phyloP scores from a whole-genome alignment of 2,329 filamentous ascomycete genomes.

The Colletotrichum truncatum region DNA sequence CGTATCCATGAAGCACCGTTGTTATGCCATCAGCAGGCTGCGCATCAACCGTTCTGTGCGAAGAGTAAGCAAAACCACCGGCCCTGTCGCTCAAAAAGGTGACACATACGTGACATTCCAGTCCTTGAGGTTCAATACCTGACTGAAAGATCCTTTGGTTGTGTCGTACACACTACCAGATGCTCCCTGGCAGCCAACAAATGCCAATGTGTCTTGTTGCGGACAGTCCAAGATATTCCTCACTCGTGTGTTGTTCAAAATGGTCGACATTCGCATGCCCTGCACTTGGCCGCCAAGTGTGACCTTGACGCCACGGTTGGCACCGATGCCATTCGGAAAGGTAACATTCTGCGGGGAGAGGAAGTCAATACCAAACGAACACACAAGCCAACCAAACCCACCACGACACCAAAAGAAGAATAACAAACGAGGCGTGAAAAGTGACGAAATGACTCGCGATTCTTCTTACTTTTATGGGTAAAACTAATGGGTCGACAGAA shows the following conservation, averaged over 20 bases:
- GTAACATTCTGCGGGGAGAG: conserved; percentile 19
- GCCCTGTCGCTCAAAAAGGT: accelerated
- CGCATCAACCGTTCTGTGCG: background rate
- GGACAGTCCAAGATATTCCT: conserved; percentile 27
- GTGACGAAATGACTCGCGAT: conserved; percentile 9
- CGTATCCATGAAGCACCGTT: conserved; percentile 27
- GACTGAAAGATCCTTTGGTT: conserved; percentile 8
- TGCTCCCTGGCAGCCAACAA: conserved; percentile 26
- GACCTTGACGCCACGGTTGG: conserved; percentile 28
- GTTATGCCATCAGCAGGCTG: conserved; percentile 17
- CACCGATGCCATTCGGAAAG: conserved; percentile 30
- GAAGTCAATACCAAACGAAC: conserved; percentile 10
- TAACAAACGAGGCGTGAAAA: background rate
- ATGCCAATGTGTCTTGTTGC: conserved; percentile 3
- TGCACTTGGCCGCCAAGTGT: conserved; percentile 28
- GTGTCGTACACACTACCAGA: conserved; percentile 29
- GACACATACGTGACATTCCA: conserved; percentile 28
- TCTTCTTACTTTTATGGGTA: conserved; percentile 27
- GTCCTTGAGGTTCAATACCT: conserved; percentile 20
- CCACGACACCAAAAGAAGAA: conserved; percentile 8
- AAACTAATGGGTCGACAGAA: conserved; percentile 18
- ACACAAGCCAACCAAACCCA: background rate
- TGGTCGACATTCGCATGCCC: conserved; percentile 29
- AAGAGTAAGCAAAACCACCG: background rate
- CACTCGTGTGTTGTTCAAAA: conserved; percentile 28